Base-by-base conservation (phyloP, 495 filamentous ascomycete genomes). In the Clohesyomyces aquaticus region DNA sequence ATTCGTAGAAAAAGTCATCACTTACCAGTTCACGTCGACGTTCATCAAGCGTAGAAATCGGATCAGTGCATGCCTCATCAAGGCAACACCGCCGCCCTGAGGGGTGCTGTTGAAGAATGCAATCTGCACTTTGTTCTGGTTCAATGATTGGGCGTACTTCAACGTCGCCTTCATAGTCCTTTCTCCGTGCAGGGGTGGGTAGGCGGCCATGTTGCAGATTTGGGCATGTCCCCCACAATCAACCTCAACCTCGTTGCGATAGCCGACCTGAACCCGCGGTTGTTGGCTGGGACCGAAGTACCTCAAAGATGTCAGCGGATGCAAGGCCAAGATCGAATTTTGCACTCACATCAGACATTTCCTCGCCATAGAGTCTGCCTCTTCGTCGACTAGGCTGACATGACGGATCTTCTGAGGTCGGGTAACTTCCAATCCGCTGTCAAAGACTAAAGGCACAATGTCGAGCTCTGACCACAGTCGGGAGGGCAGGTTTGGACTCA, bases 31-130 rank as follows among this genome's bases (percentile, higher is more conserved):
- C 66, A 88, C 78, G 60, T 92, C 81, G 6, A 91, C 85, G 1
- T 86, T 88, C 52, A 91, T 56, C 3, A 82, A 73, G 65, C 83
- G 78, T n/a, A 86, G 82, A 59, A 93, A 90, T 46, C 91, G 80
- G 27, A 92, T 81, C 22, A 94, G 79, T 16, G 91, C 89, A 76
- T 95, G 91, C 46, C 91, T 81, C 91, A 96, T 96, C 35, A 95
- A 78, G 8, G 90, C 89, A 21, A 96, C 91, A 23, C 91, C 91
- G 57, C 91, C 91, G 22, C 91, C 91, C 71, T 95, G 90, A 0
- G 91, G 91, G 0, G 91, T 94, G 42, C 85, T 84, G 67, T 87
- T 91, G 80, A 95, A 95, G 77, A 92, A 94, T 0, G 91, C 91
- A 68, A 94, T 82, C 68, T 86, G 89, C 50, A 85, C 79, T 32